phyloP scores from a whole-genome alignment of 2,329 filamentous ascomycete genomes.

The Colletotrichum shisoi region DNA sequence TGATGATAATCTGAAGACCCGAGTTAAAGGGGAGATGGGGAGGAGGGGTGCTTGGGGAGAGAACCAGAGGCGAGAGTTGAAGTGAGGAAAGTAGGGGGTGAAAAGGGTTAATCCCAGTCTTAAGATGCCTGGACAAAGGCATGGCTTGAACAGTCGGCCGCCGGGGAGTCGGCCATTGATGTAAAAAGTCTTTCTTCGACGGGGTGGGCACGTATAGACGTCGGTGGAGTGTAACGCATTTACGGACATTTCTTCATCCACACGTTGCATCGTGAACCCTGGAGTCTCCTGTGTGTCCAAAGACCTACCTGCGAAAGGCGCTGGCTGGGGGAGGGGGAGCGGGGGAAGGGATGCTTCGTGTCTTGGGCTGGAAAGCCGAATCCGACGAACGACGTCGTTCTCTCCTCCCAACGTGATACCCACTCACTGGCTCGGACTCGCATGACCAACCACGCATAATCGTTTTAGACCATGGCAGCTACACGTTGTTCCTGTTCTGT shows the following conservation, averaged over 20 bases:
- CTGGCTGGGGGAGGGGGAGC: too few species aligned
- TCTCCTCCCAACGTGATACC: too few species aligned
- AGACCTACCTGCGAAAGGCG: too few species aligned
- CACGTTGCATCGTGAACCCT: too few species aligned
- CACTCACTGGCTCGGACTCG: too few species aligned
- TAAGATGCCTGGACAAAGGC: slow-evolving; percentile 28
- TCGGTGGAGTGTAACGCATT: slow-evolving; percentile 39
- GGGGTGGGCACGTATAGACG: slow-evolving; percentile 37
- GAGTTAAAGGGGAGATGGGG: neutral
- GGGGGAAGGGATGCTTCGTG: too few species aligned
- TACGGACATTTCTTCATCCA: slow-evolving; percentile 35
- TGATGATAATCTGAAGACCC: neutral
- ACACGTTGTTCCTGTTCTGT: too few species aligned
- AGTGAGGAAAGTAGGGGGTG: neutral
- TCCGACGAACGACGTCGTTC: too few species aligned
- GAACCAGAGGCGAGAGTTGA: slow-evolving; percentile 2
- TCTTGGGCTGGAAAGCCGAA: too few species aligned
- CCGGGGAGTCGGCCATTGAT: slow-evolving; percentile 34
- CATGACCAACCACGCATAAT: too few species aligned
- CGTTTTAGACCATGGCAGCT: too few species aligned
- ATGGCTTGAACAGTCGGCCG: slow-evolving; percentile 32
- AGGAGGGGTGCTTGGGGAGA: neutral
- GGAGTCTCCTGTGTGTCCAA: too few species aligned
- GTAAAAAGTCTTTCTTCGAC: slow-evolving; percentile 39
- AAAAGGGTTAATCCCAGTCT: slow-evolving; percentile 22